phyloP scores from a whole-genome alignment of 345 rosid species.

The Fremontodendron californicum region DNA sequence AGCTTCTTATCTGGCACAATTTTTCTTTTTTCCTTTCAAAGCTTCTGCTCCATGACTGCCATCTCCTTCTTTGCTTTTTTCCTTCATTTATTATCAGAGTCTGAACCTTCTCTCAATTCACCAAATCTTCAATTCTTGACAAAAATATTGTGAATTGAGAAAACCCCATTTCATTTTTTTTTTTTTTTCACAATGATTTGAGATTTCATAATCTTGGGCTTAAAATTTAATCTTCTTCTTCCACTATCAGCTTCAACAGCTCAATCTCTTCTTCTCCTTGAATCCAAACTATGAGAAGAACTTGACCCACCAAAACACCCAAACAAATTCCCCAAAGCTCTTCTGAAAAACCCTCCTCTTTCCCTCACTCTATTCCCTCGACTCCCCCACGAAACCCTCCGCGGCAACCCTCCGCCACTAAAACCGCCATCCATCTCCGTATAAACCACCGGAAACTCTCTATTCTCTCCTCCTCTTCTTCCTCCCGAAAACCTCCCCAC shows the following conservation, averaged over 20 bases:
- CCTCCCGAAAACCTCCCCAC: slow-evolving; percentile 84
- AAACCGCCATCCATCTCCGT: slow-evolving; percentile 94
- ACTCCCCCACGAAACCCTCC: slow-evolving; percentile 72
- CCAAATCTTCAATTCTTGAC: background rate
- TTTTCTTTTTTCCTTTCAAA: background rate
- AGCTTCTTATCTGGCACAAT: background rate
- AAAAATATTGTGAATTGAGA: background rate
- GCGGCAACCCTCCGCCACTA: slow-evolving; percentile 52
- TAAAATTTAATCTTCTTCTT: too few relatives aligned
- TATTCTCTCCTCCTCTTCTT: slow-evolving; percentile 58
- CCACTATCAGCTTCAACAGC: too few relatives aligned
- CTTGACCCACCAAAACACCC: slow-evolving; percentile 50
- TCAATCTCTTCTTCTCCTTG: too few relatives aligned
- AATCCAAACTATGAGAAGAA: slow-evolving; percentile 27
- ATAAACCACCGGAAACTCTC: slow-evolving; percentile 77
- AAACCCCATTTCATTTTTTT: background rate
- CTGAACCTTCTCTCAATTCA: slow-evolving; percentile 14
- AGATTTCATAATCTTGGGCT: background rate
- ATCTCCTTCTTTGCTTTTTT: background rate
- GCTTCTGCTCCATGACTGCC: background rate
- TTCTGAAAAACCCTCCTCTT: slow-evolving; percentile 46
- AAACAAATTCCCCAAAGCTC: slow-evolving; percentile 38
- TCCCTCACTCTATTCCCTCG: slow-evolving; percentile 56
- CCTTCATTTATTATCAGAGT: background rate
- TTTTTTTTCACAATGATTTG: slow-evolving; percentile 20